Evolutionary conservation across 2,329 filamentous ascomycete species (phyloP).

Genomic region (Fusarium pininemorale): DNA sequence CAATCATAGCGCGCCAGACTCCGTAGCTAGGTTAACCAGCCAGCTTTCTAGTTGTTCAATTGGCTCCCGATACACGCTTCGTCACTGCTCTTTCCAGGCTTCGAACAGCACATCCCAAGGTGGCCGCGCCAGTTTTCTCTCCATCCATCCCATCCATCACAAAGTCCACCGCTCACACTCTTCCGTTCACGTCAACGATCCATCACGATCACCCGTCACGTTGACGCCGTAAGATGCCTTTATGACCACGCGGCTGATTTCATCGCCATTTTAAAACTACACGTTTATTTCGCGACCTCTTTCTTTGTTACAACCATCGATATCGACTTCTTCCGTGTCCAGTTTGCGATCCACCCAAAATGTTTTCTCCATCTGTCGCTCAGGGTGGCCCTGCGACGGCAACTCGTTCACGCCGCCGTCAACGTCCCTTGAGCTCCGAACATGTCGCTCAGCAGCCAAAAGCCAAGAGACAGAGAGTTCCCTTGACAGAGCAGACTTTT

Average conservation of each 20-base stretch:
- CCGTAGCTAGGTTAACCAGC: constrained; percentile 35
- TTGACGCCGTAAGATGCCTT: constrained; percentile 42
- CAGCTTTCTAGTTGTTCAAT: constrained; percentile 39
- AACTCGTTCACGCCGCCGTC: constrained; percentile 69
- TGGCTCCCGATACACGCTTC: constrained; percentile 42
- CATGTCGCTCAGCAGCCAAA: constrained; percentile 66
- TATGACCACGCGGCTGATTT: constrained; percentile 38
- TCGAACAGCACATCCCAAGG: constrained; percentile 5
- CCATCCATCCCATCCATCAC: constrained; percentile 26
- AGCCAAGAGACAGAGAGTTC: constrained; percentile 69
- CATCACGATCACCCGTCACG: constrained; percentile 25
- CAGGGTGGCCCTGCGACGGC: constrained; percentile 64
- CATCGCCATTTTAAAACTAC: constrained; percentile 36
- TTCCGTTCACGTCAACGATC: constrained; percentile 30
- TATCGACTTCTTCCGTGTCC: constrained; percentile 12
- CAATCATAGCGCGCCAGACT: constrained; percentile 34
- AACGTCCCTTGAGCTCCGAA: constrained; percentile 67
- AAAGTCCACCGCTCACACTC: constrained; percentile 38
- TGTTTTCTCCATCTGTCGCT: constrained; percentile 68
- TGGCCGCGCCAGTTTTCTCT: constrained; percentile 32
- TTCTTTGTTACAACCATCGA: constrained; percentile 16
- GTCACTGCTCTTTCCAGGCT: constrained; percentile 38
- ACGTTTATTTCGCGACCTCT: constrained; percentile 21
- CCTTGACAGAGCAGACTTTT: constrained; percentile 66
- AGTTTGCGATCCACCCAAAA: constrained; percentile 48